Evolutionary conservation across 129 eudicot species (phyloP).

Genomic region (Heracleum sosnowskyi): DNA sequence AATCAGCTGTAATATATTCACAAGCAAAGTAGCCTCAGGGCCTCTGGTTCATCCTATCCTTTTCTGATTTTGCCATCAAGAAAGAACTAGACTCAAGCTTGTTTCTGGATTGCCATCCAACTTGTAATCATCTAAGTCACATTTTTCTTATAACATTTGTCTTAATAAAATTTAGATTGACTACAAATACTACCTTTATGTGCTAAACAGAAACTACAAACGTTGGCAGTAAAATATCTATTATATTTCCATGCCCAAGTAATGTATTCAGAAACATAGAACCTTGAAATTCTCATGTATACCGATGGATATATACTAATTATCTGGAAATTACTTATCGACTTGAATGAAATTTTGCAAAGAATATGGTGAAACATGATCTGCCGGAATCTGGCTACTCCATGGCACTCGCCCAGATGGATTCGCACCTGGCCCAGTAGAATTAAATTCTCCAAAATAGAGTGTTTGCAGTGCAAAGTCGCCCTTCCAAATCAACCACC

Average conservation of each 20-base stretch:
- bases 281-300: no score
- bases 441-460: constrained; percentile 33
- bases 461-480: constrained; percentile 29
- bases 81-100: no score
- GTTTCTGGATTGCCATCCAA: no score
- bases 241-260: no score
- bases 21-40: neutral
- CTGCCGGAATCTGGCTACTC: constrained; percentile 23
- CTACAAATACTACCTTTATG: neutral
- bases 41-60: no score
- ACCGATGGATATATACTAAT: no score
- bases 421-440: constrained; percentile 24
- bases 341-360: constrained; percentile 28
- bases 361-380: constrained; percentile 14
- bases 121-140: neutral
- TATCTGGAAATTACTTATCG: neutral
- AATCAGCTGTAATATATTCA: neutral
- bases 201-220: neutral
- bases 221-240: neutral
- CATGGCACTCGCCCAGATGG: constrained; percentile 16
- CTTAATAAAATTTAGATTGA: neutral
- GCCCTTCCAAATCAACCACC: constrained; percentile 38
- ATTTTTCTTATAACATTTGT: neutral
- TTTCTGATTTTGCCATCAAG: no score
- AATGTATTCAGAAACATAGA: no score